A percentile compares a stretch with the other conserved stretches of the same genome.
phyloP scores from a whole-genome alignment of 352 stramenopile species.

The Aphanomyces astaci region DNA sequence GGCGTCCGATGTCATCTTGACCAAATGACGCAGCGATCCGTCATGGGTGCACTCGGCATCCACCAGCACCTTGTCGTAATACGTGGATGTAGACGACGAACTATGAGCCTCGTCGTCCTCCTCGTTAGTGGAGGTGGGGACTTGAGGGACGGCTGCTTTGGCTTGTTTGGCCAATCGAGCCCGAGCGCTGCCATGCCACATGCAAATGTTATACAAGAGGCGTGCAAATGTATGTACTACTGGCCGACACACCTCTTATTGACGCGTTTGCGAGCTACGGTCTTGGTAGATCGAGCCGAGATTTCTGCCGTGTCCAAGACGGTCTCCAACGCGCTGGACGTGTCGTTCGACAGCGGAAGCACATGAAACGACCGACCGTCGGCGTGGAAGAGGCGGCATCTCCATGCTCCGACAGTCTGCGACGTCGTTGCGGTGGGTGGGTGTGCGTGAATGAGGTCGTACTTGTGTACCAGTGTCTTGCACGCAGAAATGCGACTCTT shows the following conservation, averaged over 20 bases:
- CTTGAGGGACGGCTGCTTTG: conserved; percentile 9
- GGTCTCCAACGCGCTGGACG: conserved; percentile 33
- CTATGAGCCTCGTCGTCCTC: no score
- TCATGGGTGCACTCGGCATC: conserved; percentile 95
- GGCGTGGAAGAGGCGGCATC: conserved; percentile 65
- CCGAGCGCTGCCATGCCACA: conserved; percentile 36
- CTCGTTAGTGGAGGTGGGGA: conserved; percentile 4
- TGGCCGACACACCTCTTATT: conserved; percentile 74
- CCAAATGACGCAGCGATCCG: conserved; percentile 85
- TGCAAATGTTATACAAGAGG: no score
- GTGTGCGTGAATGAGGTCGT: conserved; percentile 58
- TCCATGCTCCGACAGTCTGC: conserved; percentile 32
- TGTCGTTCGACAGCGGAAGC: conserved; percentile 34
- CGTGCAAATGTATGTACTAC: no score
- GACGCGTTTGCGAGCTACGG: conserved; percentile 74
- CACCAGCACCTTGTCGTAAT: conserved; percentile 92
- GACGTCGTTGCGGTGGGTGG: background rate
- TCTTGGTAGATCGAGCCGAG: conserved; percentile 31
- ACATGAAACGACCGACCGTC: conserved; percentile 69
- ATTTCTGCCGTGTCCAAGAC: conserved; percentile 69
- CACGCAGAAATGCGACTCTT: conserved; percentile 71
- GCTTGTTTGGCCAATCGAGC: conserved; percentile 44
- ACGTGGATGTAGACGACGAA: no score
- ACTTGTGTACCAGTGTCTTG: conserved; percentile 88
- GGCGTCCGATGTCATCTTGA: conserved; percentile 50